Evolutionary conservation across 148 eudicot species (phyloP), one percentile per base, ranked within the genome.

Genomic region (Beta vulgaris): DNA sequence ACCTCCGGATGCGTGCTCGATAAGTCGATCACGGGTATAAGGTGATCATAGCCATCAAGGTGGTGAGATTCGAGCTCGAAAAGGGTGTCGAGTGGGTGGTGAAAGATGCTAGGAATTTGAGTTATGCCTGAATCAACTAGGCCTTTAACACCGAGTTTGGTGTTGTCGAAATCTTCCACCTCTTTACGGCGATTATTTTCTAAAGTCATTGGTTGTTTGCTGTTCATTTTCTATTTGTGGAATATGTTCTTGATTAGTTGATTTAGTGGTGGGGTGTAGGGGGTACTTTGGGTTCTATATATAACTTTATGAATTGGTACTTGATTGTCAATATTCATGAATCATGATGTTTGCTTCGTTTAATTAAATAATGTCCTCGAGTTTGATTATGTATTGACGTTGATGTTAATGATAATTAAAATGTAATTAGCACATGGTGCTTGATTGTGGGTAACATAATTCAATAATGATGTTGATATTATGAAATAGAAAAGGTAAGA

Each of bases 71-170:
- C 13, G 28, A 7, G 36, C 29, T 19, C 69, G 39, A 78, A 75
- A 42, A 68, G 84, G 71, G 82, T 60, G 3, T 78, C 85, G 48
- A 86, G 85, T 2, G 87, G 88, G 81, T 87, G 88, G 78, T 76
- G 86, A 80, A 91, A 91, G 64, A 91, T 75, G 61, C 80, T 78
- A 2, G 96, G 96, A 70, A 91, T 79, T 49, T 76, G 37, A 55
- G 91, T 73, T 31, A 89, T 54, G 71, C 91, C 89, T 13, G 90
- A 82, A 73, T 91, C 96, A 21, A 89, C 85, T 19, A 91, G 85
- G 71, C 96, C 96, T 82, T 91, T 91, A 26, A 89, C 91, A 0
- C 96, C 96, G 76, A 89, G 73, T 71, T 89, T 91, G 59, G 96
- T 78, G 18, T 86, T 86, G 14, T 91, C 93, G 79, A 91, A 91